Percentiles rank a stretch among this genome's conserved stretches.
phyloP scores from a whole-genome alignment of 768 basidiomycete genomes.

The Tubosaeta sp. region DNA sequence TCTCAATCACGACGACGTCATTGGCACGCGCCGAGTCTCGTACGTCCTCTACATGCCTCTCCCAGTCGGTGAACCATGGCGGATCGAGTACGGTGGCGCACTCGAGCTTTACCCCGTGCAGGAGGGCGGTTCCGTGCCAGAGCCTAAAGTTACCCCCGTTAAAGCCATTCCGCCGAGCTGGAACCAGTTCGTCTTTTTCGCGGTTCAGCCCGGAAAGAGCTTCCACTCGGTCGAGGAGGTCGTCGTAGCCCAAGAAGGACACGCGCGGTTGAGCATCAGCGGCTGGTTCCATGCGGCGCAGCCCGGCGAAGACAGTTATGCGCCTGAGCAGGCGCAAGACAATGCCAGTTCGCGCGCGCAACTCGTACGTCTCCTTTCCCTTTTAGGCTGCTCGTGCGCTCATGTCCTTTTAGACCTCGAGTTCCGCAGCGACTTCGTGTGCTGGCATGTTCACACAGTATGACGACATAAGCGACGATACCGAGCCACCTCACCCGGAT shows the following conservation, averaged over 20 bases:
- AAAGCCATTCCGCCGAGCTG: constrained; percentile 75
- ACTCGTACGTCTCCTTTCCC: constrained; percentile 57
- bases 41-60: constrained; percentile 97
- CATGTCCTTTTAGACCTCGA: constrained; percentile 46
- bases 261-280: constrained; percentile 80
- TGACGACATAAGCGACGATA: constrained; percentile 31
- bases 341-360: constrained; percentile 92
- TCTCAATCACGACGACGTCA: constrained; percentile 98
- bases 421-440: constrained; percentile 38
- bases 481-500: constrained; percentile 49
- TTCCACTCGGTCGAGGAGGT: constrained; percentile 98
- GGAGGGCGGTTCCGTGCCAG: constrained; percentile 51
- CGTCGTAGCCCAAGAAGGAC: constrained; percentile 69
- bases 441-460: constrained; percentile 49
- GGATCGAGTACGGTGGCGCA: constrained; percentile 87
- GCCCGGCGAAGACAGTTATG: constrained; percentile 86
- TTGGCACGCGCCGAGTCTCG: constrained; percentile 87
- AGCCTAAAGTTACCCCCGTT: constrained; percentile 61
- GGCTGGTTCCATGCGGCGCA: constrained; percentile 97
- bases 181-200: constrained; percentile 87
- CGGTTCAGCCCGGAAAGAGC: constrained; percentile 92
- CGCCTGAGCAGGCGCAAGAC: constrained; percentile 49
- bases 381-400: neutral
- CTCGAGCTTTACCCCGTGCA: constrained; percentile 86
- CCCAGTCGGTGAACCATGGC: constrained; percentile 71